Evolutionary conservation across 2,329 filamentous ascomycete species (phyloP), one percentile per base, ranked within the genome.

Genomic region (Aspergillus pseudotamarii): DNA sequence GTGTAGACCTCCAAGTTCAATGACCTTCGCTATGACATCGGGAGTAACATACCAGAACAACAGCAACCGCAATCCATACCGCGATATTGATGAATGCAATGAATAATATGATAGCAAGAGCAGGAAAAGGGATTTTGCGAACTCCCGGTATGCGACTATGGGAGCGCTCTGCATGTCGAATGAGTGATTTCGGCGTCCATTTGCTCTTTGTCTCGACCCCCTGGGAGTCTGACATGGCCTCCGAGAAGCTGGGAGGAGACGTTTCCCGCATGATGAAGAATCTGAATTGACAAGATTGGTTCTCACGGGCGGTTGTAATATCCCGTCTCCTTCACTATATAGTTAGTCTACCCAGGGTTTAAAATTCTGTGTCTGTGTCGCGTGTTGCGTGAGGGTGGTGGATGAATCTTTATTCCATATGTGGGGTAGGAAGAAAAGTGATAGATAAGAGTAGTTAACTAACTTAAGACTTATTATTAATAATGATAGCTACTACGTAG

Each of bases 1-100:
- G 21, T 14, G 34, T 32, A 32, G 46, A 51, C 14, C 1, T 10
- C n/a, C 43, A 32, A 48, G 36, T 16, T 0, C 21, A 23, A 14
- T 12, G n/a, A 3, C 11, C n/a, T 46, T 46, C 43, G 43, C n/a
- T 23, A 46, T 6, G 21, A 23, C 11, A 23, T 46, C 43, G 14
- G 38, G 38, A 53, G 43, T 32, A 6, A 71, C 80, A 55, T 79
- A 86, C 85, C 69, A 88, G 71, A 3, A 89, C 83, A 65, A 88
- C 81, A 11, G 82, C 86, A 11, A 84, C 83, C 26, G 82, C 84
- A 56, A 83, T 79, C 87, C 87, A 89, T 10, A 86, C 84, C 2
- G 86, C 58, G 3, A 84, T 69, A 72, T 89, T 89, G 58, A 87
- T 73, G 4, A 82, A 56, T 1, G 84, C 79, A 46, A 89, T 75